Evolutionary conservation across 345 rosid species (phyloP).

Genomic region (Erucastrum elatum): DNA sequence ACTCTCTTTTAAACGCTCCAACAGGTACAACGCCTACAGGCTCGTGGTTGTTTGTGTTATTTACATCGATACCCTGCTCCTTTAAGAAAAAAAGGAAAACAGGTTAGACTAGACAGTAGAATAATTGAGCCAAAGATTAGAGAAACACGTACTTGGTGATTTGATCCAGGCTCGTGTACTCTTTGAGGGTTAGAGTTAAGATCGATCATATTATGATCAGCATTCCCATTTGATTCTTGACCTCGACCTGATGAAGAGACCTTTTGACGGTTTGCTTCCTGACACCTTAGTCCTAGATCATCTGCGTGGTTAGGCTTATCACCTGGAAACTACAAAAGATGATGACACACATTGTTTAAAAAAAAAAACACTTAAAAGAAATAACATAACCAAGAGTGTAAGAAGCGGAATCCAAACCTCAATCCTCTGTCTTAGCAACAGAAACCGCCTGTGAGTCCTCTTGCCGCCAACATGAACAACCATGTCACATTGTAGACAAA

Average conservation of each 20-base stretch:
- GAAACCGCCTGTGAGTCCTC: slow-evolving; percentile 69
- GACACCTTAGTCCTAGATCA: slow-evolving; percentile 41
- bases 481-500: slow-evolving; percentile 85
- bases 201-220: slow-evolving; percentile 59
- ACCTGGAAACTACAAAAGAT: slow-evolving; percentile 65
- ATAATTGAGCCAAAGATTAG: background rate
- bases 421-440: slow-evolving; percentile 70
- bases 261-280: slow-evolving; percentile 38
- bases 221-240: slow-evolving; percentile 38
- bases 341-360: background rate
- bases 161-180: slow-evolving; percentile 54
- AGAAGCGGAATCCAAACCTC: slow-evolving; percentile 47
- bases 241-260: slow-evolving; percentile 31
- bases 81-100: slow-evolving; percentile 4
- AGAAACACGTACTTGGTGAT: slow-evolving; percentile 50
- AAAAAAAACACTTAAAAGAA: background rate
- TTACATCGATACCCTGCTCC: slow-evolving; percentile 53
- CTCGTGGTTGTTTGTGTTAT: slow-evolving; percentile 51
- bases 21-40: slow-evolving; percentile 48
- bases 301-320: slow-evolving; percentile 49
- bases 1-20: slow-evolving; percentile 54
- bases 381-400: background rate
- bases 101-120: background rate
- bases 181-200: slow-evolving; percentile 71
- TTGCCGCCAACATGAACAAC: slow-evolving; percentile 83